Conservation (phyloP, 2,329 filamentous ascomycete genomes). For the Aureobasidium lini region DNA sequence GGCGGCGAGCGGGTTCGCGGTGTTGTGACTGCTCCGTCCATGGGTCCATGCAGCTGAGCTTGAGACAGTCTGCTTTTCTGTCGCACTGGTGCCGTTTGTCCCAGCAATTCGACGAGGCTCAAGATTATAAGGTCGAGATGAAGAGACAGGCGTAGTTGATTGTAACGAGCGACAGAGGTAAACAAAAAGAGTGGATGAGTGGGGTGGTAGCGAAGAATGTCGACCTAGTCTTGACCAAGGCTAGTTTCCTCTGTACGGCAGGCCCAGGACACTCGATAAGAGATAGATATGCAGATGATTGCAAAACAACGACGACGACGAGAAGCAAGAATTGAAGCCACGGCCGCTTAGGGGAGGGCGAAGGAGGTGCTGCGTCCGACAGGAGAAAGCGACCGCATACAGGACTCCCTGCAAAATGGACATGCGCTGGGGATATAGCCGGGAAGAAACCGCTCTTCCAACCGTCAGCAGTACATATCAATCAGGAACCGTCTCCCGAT, state of each 20-base stretch:
- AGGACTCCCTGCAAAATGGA: not conserved
- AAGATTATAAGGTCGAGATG: not conserved
- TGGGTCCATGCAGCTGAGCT: conserved; percentile 1
- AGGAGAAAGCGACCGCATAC: not conserved
- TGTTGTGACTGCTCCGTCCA: conserved; percentile 9
- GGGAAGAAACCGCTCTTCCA: conserved; percentile 4
- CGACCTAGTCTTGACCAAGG: not conserved
- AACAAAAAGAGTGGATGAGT: not conserved
- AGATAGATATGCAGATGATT: not conserved
- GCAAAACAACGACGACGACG: not conserved
- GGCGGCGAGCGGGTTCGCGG: conserved; percentile 6
- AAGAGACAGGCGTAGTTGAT: not conserved
- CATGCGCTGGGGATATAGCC: conserved; percentile 11
- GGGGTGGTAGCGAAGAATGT: not conserved
- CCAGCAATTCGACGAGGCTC: not conserved
- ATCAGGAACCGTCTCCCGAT: conserved; percentile 2
- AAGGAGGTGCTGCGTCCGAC: conserved; percentile 4
- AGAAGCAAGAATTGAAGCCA: not conserved
- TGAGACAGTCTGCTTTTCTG: not conserved
- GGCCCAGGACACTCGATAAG: not conserved
- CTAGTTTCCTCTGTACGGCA: not conserved
- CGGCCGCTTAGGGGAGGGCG: not conserved
- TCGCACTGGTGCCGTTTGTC: not conserved
- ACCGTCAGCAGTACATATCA: conserved; percentile 9
- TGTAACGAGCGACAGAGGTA: not conserved